phyloP scores from a whole-genome alignment of 2,329 filamentous ascomycete species.

The Simplicillium sp. region DNA sequence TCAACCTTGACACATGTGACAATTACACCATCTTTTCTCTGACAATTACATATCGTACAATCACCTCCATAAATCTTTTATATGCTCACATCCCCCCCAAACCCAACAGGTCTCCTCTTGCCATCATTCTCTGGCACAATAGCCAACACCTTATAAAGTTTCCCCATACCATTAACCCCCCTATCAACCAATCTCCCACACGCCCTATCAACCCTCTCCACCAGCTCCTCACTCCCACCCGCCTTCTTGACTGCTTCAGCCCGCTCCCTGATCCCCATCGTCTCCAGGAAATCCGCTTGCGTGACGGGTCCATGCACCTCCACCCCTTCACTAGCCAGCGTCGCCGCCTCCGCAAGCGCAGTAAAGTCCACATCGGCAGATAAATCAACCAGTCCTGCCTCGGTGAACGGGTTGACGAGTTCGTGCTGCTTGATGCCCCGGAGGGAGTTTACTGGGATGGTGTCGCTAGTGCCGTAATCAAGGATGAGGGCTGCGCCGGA shows the following conservation, averaged over 20 bases:
- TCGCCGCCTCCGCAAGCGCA: conserved; percentile 73
- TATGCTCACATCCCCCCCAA: conserved; percentile 60
- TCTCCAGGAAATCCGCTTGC: conserved; percentile 69
- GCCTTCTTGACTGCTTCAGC: conserved; percentile 50
- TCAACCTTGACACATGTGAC: no score
- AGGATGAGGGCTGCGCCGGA: conserved; percentile 88
- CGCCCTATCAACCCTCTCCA: conserved; percentile 56
- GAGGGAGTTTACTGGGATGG: conserved; percentile 78
- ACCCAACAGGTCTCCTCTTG: conserved; percentile 73
- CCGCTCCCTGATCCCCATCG: conserved; percentile 76
- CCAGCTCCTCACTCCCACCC: conserved; percentile 32
- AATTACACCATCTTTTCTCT: no score
- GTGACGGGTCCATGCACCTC: conserved; percentile 90
- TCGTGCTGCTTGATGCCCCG: conserved; percentile 77
- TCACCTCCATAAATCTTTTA: neutral
- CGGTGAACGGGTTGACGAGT: conserved; percentile 67
- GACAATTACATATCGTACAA: no score
- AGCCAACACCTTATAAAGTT: conserved; percentile 85
- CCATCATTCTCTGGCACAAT: conserved; percentile 76
- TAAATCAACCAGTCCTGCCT: conserved; percentile 77
- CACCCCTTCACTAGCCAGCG: conserved; percentile 64
- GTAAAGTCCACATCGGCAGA: conserved; percentile 91
- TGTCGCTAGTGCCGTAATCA: conserved; percentile 78
- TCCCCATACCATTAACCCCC: conserved; percentile 76
- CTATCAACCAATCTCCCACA: conserved; percentile 80